Evolutionary conservation across 2,329 filamentous ascomycete genomes (phyloP), one percentile per base, ranked within the genome.

Genomic region (Colletotrichum paranaense): DNA sequence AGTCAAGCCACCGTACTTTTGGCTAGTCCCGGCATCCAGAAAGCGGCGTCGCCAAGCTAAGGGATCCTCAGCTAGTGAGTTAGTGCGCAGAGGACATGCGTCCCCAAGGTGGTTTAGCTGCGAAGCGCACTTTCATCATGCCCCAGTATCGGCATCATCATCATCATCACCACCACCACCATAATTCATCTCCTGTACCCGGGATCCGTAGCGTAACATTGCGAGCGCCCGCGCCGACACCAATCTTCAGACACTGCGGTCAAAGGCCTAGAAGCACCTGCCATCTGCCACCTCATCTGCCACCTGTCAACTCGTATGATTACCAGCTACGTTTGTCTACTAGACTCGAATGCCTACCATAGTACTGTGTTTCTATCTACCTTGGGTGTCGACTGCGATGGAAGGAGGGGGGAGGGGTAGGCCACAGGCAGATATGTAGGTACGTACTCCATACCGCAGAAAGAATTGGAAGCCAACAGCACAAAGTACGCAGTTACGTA

Each of bases 11-110:
- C 46, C 62, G 11, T 28, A 64, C n/a, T 66, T 73, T 65, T 55
- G 60, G 56, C 56, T 73, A 73, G 71, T 38, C 22, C 71, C 71
- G 71, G 71, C 71, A 73, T 73, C 55, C 42, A 66, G 69, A 24
- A 55, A 46, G 53, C 12, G 65, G 66, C 67, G 49, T 52, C 32
- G 71, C 70, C 67, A 70, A 73, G 71, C 60, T 55, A 58, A 49
- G 56, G 52, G 57, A 68, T 62, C 62, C 62, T 65, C 62, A 65
- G 24, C 62, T 65, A 65, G 32, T 22, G 32, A 22, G 16, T 64
- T 64, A 64, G 62, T 26, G 24, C 16, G 16, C 28, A 35, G 42
- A 38, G 30, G 55, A 65, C 32, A 28, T 65, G 28, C 52, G 19
- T n/a, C 12, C 46, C 24, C 32, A 56, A 26, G 53, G 8, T 42